These are phyloP conservation scores for Globisporangium viniferum DNA, from an alignment of 352 stramenopile genomes.

Conservation along the genomic window DNA sequence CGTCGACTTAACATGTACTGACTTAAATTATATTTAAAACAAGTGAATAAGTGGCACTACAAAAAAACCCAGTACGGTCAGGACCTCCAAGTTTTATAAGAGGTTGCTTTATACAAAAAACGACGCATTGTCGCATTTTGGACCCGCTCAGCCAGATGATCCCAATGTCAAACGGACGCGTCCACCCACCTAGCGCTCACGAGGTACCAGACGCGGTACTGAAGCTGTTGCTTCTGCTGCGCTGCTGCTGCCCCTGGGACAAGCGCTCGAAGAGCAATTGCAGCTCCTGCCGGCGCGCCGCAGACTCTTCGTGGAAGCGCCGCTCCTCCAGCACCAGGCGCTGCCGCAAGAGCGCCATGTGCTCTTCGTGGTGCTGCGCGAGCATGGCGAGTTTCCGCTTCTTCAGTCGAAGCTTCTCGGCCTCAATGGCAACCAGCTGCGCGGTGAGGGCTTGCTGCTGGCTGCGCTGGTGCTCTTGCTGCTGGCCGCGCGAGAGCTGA, in stretches of 20 bases:
- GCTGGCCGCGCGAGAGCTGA: background rate
- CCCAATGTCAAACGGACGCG: too few relatives aligned
- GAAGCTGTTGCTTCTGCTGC: background rate
- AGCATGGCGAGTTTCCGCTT: slow-evolving; percentile 38
- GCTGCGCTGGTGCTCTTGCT: too few relatives aligned
- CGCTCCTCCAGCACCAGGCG: slow-evolving; percentile 23
- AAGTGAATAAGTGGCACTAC: too few relatives aligned
- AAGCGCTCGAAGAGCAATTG: slow-evolving; percentile 15
- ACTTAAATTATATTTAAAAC: too few relatives aligned
- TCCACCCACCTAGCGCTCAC: background rate
- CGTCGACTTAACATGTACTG: too few relatives aligned
- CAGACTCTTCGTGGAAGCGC: slow-evolving; percentile 20
- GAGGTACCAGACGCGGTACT: background rate
- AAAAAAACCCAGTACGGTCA: too few relatives aligned
- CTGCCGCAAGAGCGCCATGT: slow-evolving; percentile 29
- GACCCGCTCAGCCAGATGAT: too few relatives aligned
- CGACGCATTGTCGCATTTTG: too few relatives aligned
- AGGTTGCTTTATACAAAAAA: too few relatives aligned
- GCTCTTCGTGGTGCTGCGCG: slow-evolving; percentile 33
- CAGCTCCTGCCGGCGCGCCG: slow-evolving; percentile 16
- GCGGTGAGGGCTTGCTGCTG: slow-evolving; percentile 9
- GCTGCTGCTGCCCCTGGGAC: background rate
- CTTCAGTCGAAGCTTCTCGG: slow-evolving; percentile 42
- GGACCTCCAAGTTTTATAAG: too few relatives aligned
- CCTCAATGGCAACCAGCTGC: slow-evolving; percentile 30